phyloP scores from a whole-genome alignment of 148 eudicot species.

The Bassia scoparia region DNA sequence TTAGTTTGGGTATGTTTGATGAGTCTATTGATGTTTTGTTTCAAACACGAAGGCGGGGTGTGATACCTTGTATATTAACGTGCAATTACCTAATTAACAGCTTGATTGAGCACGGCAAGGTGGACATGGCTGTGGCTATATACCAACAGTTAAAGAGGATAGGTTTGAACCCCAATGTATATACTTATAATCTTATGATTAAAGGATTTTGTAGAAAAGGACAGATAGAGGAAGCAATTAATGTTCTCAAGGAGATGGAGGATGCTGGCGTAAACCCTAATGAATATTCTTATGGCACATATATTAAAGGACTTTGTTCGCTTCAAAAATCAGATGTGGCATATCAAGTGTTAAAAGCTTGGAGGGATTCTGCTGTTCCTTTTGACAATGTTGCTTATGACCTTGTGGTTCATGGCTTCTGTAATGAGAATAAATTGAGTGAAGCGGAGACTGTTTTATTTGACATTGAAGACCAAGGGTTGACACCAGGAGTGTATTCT shows the following conservation, averaged over 20 bases:
- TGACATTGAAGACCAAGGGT: slow-evolving; percentile 48
- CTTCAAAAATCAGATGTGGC: slow-evolving; percentile 36
- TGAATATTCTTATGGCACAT: slow-evolving; percentile 35
- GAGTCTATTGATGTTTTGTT: slow-evolving; percentile 51
- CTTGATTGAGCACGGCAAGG: slow-evolving; percentile 39
- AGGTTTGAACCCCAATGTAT: slow-evolving; percentile 53
- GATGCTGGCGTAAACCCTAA: slow-evolving; percentile 45
- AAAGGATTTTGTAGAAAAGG: slow-evolving; percentile 55
- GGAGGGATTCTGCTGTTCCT: slow-evolving; percentile 26
- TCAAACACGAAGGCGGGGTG: slow-evolving; percentile 35
- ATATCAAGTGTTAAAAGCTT: slow-evolving; percentile 41
- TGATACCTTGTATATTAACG: slow-evolving; percentile 41
- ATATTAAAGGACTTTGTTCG: slow-evolving; percentile 56
- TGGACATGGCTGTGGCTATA: slow-evolving; percentile 38
- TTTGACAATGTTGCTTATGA: slow-evolving; percentile 44
- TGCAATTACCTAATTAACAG: slow-evolving; percentile 52
- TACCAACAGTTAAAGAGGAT: slow-evolving; percentile 44
- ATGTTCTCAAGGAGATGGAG: slow-evolving; percentile 45
- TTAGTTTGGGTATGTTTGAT: slow-evolving; percentile 47
- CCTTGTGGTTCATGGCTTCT: slow-evolving; percentile 57
- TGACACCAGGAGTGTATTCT: slow-evolving; percentile 37
- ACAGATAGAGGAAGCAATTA: slow-evolving; percentile 40
- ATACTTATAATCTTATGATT: slow-evolving; percentile 54
- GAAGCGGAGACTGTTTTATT: slow-evolving; percentile 51
- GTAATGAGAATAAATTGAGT: slow-evolving; percentile 45